Evolutionary conservation across 2,329 filamentous ascomycete genomes (phyloP), one percentile per base, ranked within the genome.

Genomic region (Byssochlamys sp.): DNA sequence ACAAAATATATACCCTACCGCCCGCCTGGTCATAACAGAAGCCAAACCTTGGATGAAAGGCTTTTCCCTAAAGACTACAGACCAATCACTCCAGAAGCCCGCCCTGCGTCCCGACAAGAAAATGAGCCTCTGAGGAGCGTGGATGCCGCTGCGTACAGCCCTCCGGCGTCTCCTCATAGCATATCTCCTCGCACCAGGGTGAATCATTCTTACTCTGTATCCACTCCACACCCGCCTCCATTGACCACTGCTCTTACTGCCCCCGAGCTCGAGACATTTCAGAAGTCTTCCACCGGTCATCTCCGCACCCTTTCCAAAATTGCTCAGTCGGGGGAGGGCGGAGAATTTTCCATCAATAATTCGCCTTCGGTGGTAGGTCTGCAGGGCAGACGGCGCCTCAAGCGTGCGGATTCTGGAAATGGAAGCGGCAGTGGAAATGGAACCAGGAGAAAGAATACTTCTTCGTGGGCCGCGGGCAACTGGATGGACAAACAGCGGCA

Each of bases 401-500:
- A 96, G 73, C 82, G 90, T 61, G 81, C 82, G 27, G 81, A 78
- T 66, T 81, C 78, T 24, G 73, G 75, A 55, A 76, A 74, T 57
- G 77, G 69, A 55, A 83, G 62, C 4, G 56, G 63, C 45, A 57
- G 59, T 63, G 76, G 76, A 19, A 74, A 75, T 35, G 39, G 39
- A 19, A 75, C 74, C 27, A 73, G 78, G 74, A 79, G 50, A 75
- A 80, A 61, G 78, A 78, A 76, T 57, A 79, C 75, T 27, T 90
- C 87, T 63, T 82, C 85, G 53, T 94, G 91, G 87, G 84, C 89
- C 61, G 86, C 86, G 24, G 84, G 89, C 54, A 95, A 92, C 70
- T 99, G 94, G 94, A 99, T 99, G 92, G 94, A 99, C 72, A 94
- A 95, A 70, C 92, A 99, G 71, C 84, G 94, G 27, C 92, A 97